Evolutionary conservation across 306 rosid genomes (phyloP), one percentile per base, ranked within the genome.

Genomic region (Ormosia emarginata): DNA sequence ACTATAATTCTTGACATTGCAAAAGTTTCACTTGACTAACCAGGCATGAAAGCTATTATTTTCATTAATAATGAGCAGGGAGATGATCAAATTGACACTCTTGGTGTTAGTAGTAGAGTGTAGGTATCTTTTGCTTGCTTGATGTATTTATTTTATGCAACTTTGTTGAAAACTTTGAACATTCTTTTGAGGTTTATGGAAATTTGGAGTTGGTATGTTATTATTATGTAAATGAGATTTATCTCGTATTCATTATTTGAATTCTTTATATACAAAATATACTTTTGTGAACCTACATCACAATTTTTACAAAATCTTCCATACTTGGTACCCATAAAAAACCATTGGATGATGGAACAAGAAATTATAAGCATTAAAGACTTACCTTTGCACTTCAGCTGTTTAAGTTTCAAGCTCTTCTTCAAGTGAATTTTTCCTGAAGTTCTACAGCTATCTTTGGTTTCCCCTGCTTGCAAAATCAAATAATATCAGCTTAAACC

Each of bases 341-440:
- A 43, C 7, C 9, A 70, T 34, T 50, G 32, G 71, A 10, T 43
- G 7, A 75, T 5, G 6, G 44, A 80, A 65, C 62, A 59, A 29
- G 1, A 57, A 67, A 7, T n/a, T 46, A 4, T 10, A 71, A 49
- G 53, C 32, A 37, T 7, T 17, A 49, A 24, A 17, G 41, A 46
- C 33, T 80, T 83, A 86, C 97, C 93, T 85, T 80, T 90, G 53
- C 69, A 67, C 85, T 88, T 91, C n/a, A 87, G 78, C 47, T 87
- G 85, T 74, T 85, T 93, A 56, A 93, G 63, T 84, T 86, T 93
- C 75, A 91, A 12, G 15, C 79, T 57, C 88, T 83, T 91, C 90
- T 90, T 93, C 89, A 90, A 46, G 71, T 79, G 82, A 81, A 91
- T 61, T 80, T 83, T 88, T 41, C 13, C 71, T 2, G 84, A 73